A percentile compares a stretch with the other conserved stretches of the same genome.
These are phyloP conservation scores for Globisporangium solare DNA, from an alignment of 352 stramenopile genomes.

Conservation along the genomic window DNA sequence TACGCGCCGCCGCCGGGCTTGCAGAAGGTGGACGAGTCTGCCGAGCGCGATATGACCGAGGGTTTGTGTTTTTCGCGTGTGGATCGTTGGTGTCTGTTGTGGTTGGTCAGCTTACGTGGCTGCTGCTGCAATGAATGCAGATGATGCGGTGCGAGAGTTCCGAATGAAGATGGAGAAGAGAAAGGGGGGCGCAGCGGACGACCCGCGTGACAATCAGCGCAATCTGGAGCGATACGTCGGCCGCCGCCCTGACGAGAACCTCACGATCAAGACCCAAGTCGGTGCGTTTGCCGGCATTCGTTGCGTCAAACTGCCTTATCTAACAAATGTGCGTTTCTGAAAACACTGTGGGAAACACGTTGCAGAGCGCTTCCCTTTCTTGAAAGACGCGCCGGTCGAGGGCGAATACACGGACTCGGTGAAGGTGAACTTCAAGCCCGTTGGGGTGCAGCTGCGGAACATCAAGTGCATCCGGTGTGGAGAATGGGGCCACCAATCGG, in stretches of 20 bases:
- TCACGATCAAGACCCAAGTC: slow-evolving; percentile 82
- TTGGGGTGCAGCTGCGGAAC: slow-evolving; percentile 81
- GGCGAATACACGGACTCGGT: slow-evolving; percentile 77
- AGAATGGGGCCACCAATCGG: slow-evolving; percentile 81
- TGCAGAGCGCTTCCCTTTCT: slow-evolving; percentile 79
- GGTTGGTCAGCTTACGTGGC: no score
- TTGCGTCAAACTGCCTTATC: neutral
- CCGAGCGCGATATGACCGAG: slow-evolving; percentile 21
- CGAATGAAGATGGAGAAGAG: slow-evolving; percentile 45
- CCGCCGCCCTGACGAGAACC: slow-evolving; percentile 49
- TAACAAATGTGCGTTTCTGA: no score
- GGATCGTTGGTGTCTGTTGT: neutral
- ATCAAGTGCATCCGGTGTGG: slow-evolving; percentile 78
- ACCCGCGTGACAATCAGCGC: slow-evolving; percentile 23
- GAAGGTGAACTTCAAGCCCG: slow-evolving; percentile 84
- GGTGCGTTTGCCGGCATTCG: slow-evolving; percentile 19
- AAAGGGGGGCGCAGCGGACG: slow-evolving; percentile 4
- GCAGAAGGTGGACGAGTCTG: slow-evolving; percentile 32
- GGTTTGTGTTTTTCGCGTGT: slow-evolving; percentile 5
- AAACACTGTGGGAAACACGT: neutral
- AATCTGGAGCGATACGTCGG: slow-evolving; percentile 77
- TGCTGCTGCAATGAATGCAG: slow-evolving; percentile 9
- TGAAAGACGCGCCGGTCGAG: slow-evolving; percentile 86
- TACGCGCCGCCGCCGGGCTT: slow-evolving; percentile 71
- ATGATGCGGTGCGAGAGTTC: slow-evolving; percentile 70